Evolutionary conservation across 306 rosid genomes (phyloP).

Genomic region (Fragaria nilgerrensis): DNA sequence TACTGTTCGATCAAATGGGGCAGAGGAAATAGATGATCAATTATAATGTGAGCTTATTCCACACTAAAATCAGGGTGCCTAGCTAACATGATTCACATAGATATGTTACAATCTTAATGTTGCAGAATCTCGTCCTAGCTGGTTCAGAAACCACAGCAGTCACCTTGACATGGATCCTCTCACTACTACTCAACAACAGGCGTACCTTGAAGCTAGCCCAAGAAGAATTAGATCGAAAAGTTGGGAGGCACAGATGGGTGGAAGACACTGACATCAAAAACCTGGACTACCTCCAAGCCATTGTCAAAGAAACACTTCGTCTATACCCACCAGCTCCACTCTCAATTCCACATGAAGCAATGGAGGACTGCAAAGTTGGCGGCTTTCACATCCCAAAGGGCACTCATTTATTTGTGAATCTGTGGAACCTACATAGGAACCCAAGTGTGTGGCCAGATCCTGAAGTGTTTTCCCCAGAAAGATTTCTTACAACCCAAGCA

Average conservation of each 20-base stretch:
- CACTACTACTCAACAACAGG: conserved; percentile 40
- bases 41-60: too few species aligned
- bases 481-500: conserved; percentile 36
- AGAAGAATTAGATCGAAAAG: conserved; percentile 44
- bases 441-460: conserved; percentile 46
- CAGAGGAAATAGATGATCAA: too few species aligned
- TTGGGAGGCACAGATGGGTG: conserved; percentile 45
- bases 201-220: conserved; percentile 41
- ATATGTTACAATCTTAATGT: neutral
- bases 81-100: too few species aligned
- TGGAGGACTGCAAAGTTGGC: conserved; percentile 36
- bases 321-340: conserved; percentile 54
- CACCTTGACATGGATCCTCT: conserved; percentile 47
- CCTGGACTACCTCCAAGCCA: conserved; percentile 47
- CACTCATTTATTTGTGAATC: conserved; percentile 46
- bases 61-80: too few species aligned
- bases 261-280: conserved; percentile 36
- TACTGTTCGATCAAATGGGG: too few species aligned
- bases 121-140: conserved; percentile 50
- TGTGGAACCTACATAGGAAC: conserved; percentile 63
- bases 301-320: conserved; percentile 47
- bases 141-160: conserved; percentile 51
- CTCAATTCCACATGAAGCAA: conserved; percentile 54
- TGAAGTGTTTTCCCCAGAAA: conserved; percentile 46
- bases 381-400: conserved; percentile 43